Evolutionary conservation across 2,329 filamentous ascomycete genomes (phyloP), one percentile per base, ranked within the genome.

Genomic region (Neofusicoccum cordaticola): DNA sequence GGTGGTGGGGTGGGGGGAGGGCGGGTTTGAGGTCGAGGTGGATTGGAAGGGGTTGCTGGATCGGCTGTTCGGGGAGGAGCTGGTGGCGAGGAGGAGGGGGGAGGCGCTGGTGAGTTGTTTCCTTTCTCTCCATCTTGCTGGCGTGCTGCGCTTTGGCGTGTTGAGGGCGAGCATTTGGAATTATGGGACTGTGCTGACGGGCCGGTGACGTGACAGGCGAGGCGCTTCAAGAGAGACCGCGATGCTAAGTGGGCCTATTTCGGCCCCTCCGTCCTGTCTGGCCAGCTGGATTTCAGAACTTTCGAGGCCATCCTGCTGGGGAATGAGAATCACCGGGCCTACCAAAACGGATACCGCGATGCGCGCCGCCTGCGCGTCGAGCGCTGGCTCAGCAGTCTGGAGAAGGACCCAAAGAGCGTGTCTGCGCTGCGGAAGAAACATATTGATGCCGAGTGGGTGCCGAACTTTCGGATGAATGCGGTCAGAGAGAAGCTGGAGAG

Each of bases 381-480:
- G 37, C 35, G 19, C 11, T 56, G 52, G 52, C 41, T 56, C 6
- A n/a, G 15, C 7, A 42, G 37, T 6, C 12, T 42, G 4, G 52
- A 42, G 19, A 41, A 19, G 3, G 19, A 42, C 13, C 52, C 52
- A 5, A 9, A 41, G 13, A 17, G 19, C 2, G 13, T 37, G 19
- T 22, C 27, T 4, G 37, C 37, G 2, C 37, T 56, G 12, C 52
- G 52, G 13, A 56, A 56, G 35, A 56, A 56, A 37, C 35, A 56
- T 17, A 42, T 56, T 15, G 52, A 56, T 9, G 37, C 37, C 6
- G 52, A 56, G 52, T 56, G 52, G 52, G 35, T 56, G 17, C 52
- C 52, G 11, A 56, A 56, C 13, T 56, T 56, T 12, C 37, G 52
- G 37, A 56, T 56, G 52, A 56, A 56, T 22, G 52, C 52, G 6